These are phyloP conservation scores for Aspergillus proliferans DNA, from an alignment of 2,329 filamentous ascomycete species.

Conservation along the genomic window DNA sequence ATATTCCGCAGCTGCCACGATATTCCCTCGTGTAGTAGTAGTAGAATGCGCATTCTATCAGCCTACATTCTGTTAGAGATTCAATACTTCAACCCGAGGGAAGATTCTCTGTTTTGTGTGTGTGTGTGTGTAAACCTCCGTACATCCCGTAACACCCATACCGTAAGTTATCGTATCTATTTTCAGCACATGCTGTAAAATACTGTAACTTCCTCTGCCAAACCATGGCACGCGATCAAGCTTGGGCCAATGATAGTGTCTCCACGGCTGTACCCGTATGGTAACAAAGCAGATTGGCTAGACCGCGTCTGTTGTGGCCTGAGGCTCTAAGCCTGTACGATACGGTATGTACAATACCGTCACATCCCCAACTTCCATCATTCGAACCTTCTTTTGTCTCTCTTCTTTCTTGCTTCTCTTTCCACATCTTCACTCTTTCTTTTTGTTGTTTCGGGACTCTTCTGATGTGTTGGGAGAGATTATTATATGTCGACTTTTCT, in stretches of 20 bases:
- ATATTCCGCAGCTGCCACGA: too few relatives aligned
- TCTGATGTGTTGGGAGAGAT: background rate
- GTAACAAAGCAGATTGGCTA: constrained; percentile 13
- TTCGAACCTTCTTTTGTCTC: constrained; percentile 1
- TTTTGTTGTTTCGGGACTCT: background rate
- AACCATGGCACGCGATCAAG: background rate
- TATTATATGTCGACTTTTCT: too few relatives aligned
- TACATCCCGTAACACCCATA: too few relatives aligned
- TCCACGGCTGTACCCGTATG: background rate
- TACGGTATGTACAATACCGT: constrained; percentile 1
- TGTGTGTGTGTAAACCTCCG: background rate
- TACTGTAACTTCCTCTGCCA: background rate
- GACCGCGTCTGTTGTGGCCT: constrained; percentile 9
- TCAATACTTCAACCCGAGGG: too few relatives aligned
- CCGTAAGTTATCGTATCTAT: too few relatives aligned
- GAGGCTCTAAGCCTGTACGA: background rate
- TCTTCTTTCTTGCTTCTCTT: constrained; percentile 7
- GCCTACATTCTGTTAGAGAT: too few relatives aligned
- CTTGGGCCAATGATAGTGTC: constrained; percentile 6
- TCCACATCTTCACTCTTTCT: constrained; percentile 1
- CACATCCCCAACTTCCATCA: constrained; percentile 6
- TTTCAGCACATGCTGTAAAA: background rate
- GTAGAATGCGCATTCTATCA: too few relatives aligned
- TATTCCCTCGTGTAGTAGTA: too few relatives aligned
- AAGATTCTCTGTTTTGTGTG: too few relatives aligned